phyloP scores from a whole-genome alignment of 2,329 filamentous ascomycete genomes.

The Ascosphaera apis region DNA sequence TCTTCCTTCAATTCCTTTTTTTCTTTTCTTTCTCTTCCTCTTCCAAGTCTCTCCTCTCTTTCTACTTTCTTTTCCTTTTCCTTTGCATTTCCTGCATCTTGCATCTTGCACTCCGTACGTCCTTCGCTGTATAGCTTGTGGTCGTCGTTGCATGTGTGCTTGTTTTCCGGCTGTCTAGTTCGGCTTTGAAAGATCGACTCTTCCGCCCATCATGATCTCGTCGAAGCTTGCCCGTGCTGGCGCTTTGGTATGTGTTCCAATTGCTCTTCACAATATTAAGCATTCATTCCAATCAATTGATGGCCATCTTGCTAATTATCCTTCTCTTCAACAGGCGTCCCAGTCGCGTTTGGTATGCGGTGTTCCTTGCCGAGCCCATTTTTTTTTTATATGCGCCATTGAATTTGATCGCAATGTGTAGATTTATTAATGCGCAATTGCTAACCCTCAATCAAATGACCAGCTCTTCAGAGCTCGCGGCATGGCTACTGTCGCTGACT shows the following conservation, averaged over 20 bases:
- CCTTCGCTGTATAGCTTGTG: conserved; percentile 13
- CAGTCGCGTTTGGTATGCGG: conserved; percentile 23
- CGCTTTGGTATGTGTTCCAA: conserved; percentile 21
- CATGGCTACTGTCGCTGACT: conserved; percentile 72
- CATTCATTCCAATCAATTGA: conserved; percentile 1
- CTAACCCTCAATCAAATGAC: conserved; percentile 17
- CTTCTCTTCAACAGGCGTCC: conserved; percentile 15
- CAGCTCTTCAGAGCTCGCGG: conserved; percentile 39
- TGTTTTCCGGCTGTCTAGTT: conserved; percentile 4
- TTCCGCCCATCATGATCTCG: conserved; percentile 24
- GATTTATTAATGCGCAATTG: conserved; percentile 4
- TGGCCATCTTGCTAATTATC: conserved; percentile 9
- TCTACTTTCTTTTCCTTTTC: conserved; percentile 10
- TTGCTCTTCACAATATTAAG: neutral
- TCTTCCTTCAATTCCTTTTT: conserved; percentile 14
- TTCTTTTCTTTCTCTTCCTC: conserved; percentile 14
- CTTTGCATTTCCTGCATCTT: too few species aligned
- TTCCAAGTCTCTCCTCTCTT: conserved; percentile 17
- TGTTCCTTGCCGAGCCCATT: conserved; percentile 1
- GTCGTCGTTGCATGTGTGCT: conserved; percentile 16
- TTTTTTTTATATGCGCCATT: neutral
- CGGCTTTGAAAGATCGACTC: conserved; percentile 18
- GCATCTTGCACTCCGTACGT: too few species aligned
- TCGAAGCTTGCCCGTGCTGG: conserved; percentile 23
- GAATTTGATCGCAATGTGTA: conserved; percentile 2